A percentile compares a stretch with the other conserved stretches of the same genome.
Evolutionary conservation across 306 rosid genomes (phyloP).

Genomic region (Vicia faba): DNA sequence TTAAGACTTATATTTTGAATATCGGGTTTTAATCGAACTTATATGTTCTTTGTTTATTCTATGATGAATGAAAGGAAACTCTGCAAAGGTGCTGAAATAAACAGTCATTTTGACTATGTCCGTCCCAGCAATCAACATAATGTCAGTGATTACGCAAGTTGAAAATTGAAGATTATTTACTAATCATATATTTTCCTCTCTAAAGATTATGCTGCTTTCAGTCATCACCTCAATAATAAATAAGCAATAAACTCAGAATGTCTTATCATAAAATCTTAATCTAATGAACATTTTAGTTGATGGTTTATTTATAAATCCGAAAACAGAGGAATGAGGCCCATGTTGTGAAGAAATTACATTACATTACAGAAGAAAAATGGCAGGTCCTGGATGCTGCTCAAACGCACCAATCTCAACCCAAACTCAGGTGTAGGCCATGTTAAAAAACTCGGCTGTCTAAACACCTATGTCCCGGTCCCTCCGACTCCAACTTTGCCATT

Average conservation of each 20-base stretch:
- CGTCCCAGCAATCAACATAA: neutral
- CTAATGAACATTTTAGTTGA: neutral
- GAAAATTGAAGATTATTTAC: neutral
- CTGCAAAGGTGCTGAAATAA: neutral
- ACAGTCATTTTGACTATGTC: neutral
- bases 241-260: neutral
- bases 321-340: neutral
- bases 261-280: neutral
- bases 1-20: neutral
- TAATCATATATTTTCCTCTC: neutral
- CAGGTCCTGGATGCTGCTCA: constrained; percentile 29
- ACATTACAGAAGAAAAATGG: constrained; percentile 11
- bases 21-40: neutral
- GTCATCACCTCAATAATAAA: neutral
- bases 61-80: neutral
- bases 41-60: neutral
- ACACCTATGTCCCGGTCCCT: constrained; percentile 15
- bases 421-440: constrained; percentile 17
- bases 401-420: constrained; percentile 26
- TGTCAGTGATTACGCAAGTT: neutral
- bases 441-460: constrained; percentile 20
- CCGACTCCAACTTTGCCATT: constrained; percentile 15
- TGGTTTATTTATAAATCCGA: neutral
- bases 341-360: neutral
- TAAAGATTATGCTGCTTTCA: neutral